Conservation (phyloP, 2,329 filamentous ascomycete species). For the Aspergillus latus region DNA sequence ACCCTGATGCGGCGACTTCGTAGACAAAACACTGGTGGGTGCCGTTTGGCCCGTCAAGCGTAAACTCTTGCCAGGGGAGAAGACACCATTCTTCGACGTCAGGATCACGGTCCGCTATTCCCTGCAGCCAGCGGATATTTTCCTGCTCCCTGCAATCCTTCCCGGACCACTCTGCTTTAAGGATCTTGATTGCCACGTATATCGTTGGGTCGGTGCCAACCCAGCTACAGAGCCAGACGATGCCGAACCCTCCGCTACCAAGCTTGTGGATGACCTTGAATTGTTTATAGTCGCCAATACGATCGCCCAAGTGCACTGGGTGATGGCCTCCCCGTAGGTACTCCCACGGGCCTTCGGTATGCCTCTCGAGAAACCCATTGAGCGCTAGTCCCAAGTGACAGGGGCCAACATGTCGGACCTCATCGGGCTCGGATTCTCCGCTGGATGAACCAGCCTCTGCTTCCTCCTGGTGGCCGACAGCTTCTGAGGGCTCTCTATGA, state of each 20-base stretch:
- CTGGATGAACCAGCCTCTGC: no score
- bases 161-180: background rate
- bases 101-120: background rate
- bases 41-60: background rate
- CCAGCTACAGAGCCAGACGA: background rate
- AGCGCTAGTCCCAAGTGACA: background rate
- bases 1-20: background rate
- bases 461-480: no score
- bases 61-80: background rate
- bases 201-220: background rate
- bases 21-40: background rate
- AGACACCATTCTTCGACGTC: background rate
- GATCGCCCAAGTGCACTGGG: background rate
- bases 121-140: background rate
- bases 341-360: background rate
- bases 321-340: background rate
- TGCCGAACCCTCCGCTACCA: background rate
- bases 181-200: conserved; percentile 2
- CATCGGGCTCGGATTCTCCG: no score
- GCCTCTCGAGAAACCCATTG: background rate
- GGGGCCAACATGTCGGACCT: background rate
- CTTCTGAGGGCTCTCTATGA: no score
- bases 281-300: background rate
- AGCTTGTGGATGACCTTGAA: conserved; percentile 1
- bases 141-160: background rate